phyloP scores from a whole-genome alignment of 2,329 filamentous ascomycete species.

The Zymoseptoria pseudotritici region DNA sequence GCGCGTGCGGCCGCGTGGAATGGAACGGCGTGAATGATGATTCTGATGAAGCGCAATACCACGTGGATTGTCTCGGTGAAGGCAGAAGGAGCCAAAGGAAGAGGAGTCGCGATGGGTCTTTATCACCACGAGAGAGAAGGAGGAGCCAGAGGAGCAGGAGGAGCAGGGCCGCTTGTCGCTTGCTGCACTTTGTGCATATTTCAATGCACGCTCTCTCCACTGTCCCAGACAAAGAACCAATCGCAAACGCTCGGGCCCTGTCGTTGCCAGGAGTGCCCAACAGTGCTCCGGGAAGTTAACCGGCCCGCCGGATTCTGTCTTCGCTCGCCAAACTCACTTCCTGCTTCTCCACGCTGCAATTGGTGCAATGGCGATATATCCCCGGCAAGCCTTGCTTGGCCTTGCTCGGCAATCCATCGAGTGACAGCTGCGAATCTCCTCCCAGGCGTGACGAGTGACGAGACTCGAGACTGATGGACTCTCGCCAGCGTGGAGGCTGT shows the following conservation, averaged over 20 bases:
- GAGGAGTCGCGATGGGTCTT: background rate
- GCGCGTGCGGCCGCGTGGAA: background rate
- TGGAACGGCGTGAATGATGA: background rate
- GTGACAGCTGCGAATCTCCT: background rate
- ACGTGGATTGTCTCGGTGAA: background rate
- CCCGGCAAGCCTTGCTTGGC: background rate
- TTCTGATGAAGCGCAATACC: background rate
- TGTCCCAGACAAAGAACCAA: background rate
- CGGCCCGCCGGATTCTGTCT: background rate
- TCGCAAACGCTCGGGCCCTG: background rate
- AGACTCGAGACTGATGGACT: background rate
- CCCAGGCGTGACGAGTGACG: background rate
- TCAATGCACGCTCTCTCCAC: background rate
- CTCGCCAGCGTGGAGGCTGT: too few species aligned
- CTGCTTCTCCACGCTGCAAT: background rate
- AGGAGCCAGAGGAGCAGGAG: background rate
- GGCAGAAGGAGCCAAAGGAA: background rate
- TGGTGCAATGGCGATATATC: background rate
- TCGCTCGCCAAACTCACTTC: background rate
- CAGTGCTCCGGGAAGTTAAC: background rate
- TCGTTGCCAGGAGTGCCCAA: background rate
- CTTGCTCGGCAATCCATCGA: background rate
- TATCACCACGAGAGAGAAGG: background rate
- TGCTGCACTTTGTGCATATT: background rate
- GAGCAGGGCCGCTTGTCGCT: too few species aligned